Conservation (phyloP, 1,284 basidiomycete genomes). For the Anthracocystis walkeri region DNA sequence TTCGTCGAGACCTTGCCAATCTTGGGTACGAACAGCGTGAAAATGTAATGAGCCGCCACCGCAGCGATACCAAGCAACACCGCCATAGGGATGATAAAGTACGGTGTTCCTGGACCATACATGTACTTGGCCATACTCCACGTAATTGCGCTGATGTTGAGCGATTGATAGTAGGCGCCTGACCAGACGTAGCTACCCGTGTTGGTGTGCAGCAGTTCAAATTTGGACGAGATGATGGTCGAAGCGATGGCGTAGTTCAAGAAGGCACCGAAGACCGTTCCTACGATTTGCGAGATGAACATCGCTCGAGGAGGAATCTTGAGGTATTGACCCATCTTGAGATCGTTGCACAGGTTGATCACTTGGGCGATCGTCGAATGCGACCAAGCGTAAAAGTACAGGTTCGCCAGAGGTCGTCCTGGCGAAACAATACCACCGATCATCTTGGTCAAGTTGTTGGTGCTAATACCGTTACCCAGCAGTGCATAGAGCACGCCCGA, state of each 20-base stretch:
- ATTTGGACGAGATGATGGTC: constrained; percentile 37
- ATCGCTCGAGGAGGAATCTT: constrained; percentile 57
- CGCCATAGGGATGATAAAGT: constrained; percentile 47
- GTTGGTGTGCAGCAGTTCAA: constrained; percentile 43
- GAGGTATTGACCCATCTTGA: constrained; percentile 57
- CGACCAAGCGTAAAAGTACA: constrained; percentile 55
- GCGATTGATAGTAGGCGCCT: constrained; percentile 29
- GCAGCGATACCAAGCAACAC: constrained; percentile 30
- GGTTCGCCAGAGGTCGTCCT: constrained; percentile 49
- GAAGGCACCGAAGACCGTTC: constrained; percentile 43
- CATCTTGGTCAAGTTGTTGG: constrained; percentile 55
- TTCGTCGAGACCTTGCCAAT: constrained; percentile 21
- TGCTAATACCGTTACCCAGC: constrained; percentile 39
- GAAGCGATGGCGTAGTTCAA: constrained; percentile 50
- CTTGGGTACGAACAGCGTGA: constrained; percentile 16
- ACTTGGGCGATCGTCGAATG: constrained; percentile 44
- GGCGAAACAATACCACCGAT: constrained; percentile 41
- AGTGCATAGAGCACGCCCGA: constrained; percentile 39
- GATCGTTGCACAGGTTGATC: constrained; percentile 47
- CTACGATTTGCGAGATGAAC: constrained; percentile 46
- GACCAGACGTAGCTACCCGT: constrained; percentile 47
- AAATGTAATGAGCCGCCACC: constrained; percentile 30
- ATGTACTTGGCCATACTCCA: constrained; percentile 51
- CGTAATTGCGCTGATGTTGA: constrained; percentile 36
- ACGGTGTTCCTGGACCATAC: constrained; percentile 26